Base-by-base conservation (phyloP, 2,329 filamentous ascomycete species). In the Aspergillus puulaauensis region DNA sequence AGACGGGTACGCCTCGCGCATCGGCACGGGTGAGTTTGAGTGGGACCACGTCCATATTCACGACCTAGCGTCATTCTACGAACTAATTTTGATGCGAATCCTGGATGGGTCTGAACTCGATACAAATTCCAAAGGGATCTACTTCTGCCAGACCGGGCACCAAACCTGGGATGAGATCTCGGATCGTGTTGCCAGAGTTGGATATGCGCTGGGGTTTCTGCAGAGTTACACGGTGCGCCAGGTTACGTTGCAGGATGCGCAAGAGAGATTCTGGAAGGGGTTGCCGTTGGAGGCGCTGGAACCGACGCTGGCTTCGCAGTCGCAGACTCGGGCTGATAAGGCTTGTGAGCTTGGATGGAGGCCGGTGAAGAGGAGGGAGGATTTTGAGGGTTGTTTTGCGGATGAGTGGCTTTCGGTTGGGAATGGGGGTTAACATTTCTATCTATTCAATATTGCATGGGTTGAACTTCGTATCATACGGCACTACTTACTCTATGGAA, bases 1-100 rank as follows among this genome's bases (percentile, higher is more conserved):
- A 55, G 63, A 8, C 12, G 73, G 74, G 9, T 63, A 68, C 19
- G 68, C 68, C 1, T 61, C 71, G 7, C 63, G 72, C 21, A 50
- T 80, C 6, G 77, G 76, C 3, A 65, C 73, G 0, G 78, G 79
- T 1, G 58, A 66, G 0, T 73, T 65, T 0, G 64, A 70, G 2
- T 79, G 75, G 71, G 77, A 78, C 43, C 71, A 79, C 56, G 75
- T 82, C 3, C 79, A 82, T 47, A 70, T 82, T 3, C 65, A 66
- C 3, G 79, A 82, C 60, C 68, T 82, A 6, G 73, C 73, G 0
- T 64, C 67, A 0, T 60, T 82, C 2, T 82, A 79, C 62, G 70
- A 73, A 44, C 54, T 78, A 0, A 43, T 80, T 0, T 59, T 80
- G 0, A 39, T 56, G 8, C 69, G 69, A 9, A 66, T 57, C 11